Percentiles rank a stretch among this genome's conserved stretches.
phyloP scores from a whole-genome alignment of 176 grass and related monocot species.

The Microstegium vimineum region DNA sequence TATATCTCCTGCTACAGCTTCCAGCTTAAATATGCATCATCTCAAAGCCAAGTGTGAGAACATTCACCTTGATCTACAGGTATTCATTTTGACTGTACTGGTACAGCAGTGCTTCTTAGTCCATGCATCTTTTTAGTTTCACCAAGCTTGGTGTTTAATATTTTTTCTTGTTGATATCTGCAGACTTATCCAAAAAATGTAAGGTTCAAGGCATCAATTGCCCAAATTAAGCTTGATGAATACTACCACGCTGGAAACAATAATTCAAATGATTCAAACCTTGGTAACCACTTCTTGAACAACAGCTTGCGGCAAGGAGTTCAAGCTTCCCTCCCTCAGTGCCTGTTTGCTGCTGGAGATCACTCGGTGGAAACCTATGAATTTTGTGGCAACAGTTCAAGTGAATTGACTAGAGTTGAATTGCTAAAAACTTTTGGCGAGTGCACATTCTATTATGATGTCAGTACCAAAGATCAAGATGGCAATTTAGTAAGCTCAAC shows the following conservation, averaged over 20 bases:
- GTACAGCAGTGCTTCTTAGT: constrained; percentile 7
- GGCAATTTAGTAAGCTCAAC: constrained; percentile 45
- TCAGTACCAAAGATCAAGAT: constrained; percentile 59
- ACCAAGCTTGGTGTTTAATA: constrained; percentile 25
- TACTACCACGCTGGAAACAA: constrained; percentile 44
- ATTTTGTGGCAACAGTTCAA: constrained; percentile 28
- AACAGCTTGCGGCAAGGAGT: constrained; percentile 62
- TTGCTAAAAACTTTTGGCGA: constrained; percentile 76
- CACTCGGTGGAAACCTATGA: constrained; percentile 30
- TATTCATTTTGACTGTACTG: constrained; percentile 31
- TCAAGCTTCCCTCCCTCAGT: constrained; percentile 70
- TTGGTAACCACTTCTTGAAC: constrained; percentile 52
- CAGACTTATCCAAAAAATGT: constrained; percentile 84
- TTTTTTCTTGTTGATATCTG: constrained; percentile 48
- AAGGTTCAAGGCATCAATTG: constrained; percentile 56
- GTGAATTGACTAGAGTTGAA: constrained; percentile 57
- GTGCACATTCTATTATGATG: constrained; percentile 55
- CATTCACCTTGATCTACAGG: constrained; percentile 71
- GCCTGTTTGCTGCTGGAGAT: constrained; percentile 39
- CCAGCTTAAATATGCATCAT: constrained; percentile 68
- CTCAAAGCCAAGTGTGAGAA: constrained; percentile 75
- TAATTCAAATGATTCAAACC: constrained; percentile 22
- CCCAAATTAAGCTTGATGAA: constrained; percentile 65
- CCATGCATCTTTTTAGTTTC: neutral
- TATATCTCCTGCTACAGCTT: constrained; percentile 34